A percentile compares a stretch with the other conserved stretches of the same genome.
Evolutionary conservation across 495 filamentous ascomycete species (phyloP).

Genomic region (Penicillium desertorum): DNA sequence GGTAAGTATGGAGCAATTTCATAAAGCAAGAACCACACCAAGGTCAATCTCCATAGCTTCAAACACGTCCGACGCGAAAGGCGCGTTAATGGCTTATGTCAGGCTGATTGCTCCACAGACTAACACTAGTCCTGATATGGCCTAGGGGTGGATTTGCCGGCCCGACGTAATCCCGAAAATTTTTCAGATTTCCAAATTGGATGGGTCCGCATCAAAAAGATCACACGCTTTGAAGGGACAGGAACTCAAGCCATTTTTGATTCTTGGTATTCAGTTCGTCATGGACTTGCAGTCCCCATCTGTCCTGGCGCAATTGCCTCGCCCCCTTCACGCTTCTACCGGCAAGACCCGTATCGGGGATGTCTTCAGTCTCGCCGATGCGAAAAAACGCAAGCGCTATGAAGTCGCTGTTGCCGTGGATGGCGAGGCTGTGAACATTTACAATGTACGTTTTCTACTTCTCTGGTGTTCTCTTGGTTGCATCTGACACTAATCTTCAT

Average conservation of each 20-base stretch:
- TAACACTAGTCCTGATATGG: slow-evolving; percentile 16
- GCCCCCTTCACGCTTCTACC: slow-evolving; percentile 58
- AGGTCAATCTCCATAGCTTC: slow-evolving; percentile 8
- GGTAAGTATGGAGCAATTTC: neutral
- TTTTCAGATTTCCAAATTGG: slow-evolving; percentile 43
- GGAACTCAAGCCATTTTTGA: slow-evolving; percentile 15
- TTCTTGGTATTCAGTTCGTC: slow-evolving; percentile 16
- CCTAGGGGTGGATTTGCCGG: slow-evolving; percentile 23
- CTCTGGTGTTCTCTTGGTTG: too few species aligned
- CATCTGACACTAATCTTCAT: slow-evolving; percentile 12
- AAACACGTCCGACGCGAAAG: slow-evolving; percentile 32
- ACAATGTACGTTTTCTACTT: slow-evolving; percentile 65
- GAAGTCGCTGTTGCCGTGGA: slow-evolving; percentile 87
- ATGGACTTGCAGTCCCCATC: slow-evolving; percentile 51
- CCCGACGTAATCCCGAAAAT: slow-evolving; percentile 42
- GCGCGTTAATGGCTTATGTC: slow-evolving; percentile 30
- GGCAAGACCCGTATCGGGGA: slow-evolving; percentile 64
- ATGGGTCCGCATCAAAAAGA: slow-evolving; percentile 25
- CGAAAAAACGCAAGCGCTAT: slow-evolving; percentile 79
- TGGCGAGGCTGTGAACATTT: slow-evolving; percentile 87
- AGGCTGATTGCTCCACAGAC: slow-evolving; percentile 7
- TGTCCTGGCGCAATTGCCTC: slow-evolving; percentile 65
- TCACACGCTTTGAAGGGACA: slow-evolving; percentile 26
- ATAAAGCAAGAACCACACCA: neutral
- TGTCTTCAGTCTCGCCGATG: slow-evolving; percentile 68